Base-by-base conservation (phyloP, 2,329 filamentous ascomycete species). In the Rachicladosporium sp. region DNA sequence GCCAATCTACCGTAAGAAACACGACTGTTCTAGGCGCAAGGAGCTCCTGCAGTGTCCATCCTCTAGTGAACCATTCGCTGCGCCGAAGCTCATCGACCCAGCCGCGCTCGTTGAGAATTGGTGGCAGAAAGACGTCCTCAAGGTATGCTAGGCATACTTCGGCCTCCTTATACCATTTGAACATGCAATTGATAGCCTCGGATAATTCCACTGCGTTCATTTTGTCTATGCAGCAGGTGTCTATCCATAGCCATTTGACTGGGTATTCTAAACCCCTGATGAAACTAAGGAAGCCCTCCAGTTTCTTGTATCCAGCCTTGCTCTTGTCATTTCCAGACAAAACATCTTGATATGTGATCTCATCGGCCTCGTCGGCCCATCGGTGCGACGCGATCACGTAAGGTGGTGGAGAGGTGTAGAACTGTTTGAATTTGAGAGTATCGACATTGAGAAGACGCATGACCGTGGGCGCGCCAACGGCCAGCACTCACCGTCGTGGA, bases 161-260 rank as follows among this genome's bases (percentile, higher is more conserved):
- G 7, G 48, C 40, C 9, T 36, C 30, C 13, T 30, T 12, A 32
- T 51, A 51, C 48, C 48, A 51, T 10, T 35, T n/a, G 31, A 45
- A 50, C 48, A 50, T 50, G 7, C 43, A 45, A 12, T 45, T 45
- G 41, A 50, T 43, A 6, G 48, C 46, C 23, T 47, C 42, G 4
- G 48, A 42, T 7, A 50, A 38, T 19, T 49, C 46, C 10, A 43
- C 38, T 29, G 36, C 44, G 21, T 34, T 48, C 3, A 12, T 40
- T 33, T 49, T 47, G 38, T 50, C 44, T 23, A 52, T 52, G 38
- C 50, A 52, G 37, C 49, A 51, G n/a, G 49, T 49, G 30, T 51
- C 49, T 6, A 50, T 21, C 49, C 48, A 51, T 21, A 44, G 41
- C 19, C 40, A 46, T 7, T 45, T 36, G n/a, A 48, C 34, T 2